Evolutionary conservation across 2,329 filamentous ascomycete species (phyloP).

Genomic region (Clathrospora elynae): DNA sequence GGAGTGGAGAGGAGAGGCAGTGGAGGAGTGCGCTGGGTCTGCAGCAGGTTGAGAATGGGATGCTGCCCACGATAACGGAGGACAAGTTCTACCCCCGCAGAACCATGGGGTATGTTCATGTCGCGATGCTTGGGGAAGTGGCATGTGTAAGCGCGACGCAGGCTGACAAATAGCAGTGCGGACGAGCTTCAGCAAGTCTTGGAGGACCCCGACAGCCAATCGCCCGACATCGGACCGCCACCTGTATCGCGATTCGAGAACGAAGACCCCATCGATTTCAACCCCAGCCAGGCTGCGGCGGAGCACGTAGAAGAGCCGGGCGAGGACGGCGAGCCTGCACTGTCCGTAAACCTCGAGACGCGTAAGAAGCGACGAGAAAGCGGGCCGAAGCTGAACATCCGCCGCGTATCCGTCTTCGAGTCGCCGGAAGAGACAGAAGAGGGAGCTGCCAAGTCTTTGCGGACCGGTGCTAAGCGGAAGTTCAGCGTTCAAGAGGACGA

Average conservation of each 20-base stretch:
- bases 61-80: slow-evolving; percentile 71
- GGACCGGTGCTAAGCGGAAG: slow-evolving; percentile 62
- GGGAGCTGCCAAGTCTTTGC: slow-evolving; percentile 36
- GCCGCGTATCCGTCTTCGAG: slow-evolving; percentile 52
- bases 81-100: slow-evolving; percentile 69
- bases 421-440: slow-evolving; percentile 45
- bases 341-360: slow-evolving; percentile 58
- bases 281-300: slow-evolving; percentile 36
- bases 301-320: slow-evolving; percentile 37
- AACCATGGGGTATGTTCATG: slow-evolving; percentile 66
- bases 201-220: slow-evolving; percentile 63
- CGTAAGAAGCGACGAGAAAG: slow-evolving; percentile 60
- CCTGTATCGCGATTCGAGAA: slow-evolving; percentile 60
- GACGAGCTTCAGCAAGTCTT: slow-evolving; percentile 62
- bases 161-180: slow-evolving; percentile 51
- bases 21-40: slow-evolving; percentile 56
- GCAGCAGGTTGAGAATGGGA: slow-evolving; percentile 56
- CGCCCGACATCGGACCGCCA: slow-evolving; percentile 69
- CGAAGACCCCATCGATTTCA: slow-evolving; percentile 55
- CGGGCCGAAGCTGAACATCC: slow-evolving; percentile 50
- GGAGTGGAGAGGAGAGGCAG: slow-evolving; percentile 60
- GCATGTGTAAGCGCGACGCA: background rate
- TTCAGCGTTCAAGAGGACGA: slow-evolving; percentile 60
- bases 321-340: slow-evolving; percentile 44
- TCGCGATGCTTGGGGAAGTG: slow-evolving; percentile 6